These are phyloP conservation scores for Eustoma russellianum DNA, from an alignment of 257 asterid species.

Conservation along the genomic window DNA sequence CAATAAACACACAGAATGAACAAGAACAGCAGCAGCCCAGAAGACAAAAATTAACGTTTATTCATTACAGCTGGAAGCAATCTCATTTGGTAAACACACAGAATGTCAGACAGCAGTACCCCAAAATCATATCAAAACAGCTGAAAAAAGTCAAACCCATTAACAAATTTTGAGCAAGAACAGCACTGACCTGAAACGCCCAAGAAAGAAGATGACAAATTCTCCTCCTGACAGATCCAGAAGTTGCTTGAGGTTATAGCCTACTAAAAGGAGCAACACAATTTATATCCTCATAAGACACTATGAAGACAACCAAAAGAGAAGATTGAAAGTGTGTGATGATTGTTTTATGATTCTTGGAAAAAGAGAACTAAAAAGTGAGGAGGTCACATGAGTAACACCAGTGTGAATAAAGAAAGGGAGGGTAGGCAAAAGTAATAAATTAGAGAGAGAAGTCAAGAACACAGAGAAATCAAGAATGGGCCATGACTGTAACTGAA, in stretches of 20 bases:
- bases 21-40: constrained; percentile 20
- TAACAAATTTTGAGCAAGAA: constrained; percentile 1
- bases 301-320: constrained; percentile 15
- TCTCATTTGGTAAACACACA: background rate
- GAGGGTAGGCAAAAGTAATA: constrained; percentile 14
- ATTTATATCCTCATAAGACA: constrained; percentile 8
- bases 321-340: constrained; percentile 9
- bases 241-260: constrained; percentile 3
- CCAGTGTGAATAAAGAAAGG: constrained; percentile 8
- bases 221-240: constrained; percentile 31
- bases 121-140: constrained; percentile 10
- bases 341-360: background rate
- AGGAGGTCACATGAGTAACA: constrained; percentile 14
- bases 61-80: background rate
- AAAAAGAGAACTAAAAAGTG: background rate
- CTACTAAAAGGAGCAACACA: background rate
- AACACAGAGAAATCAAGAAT: background rate
- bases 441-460: no score
- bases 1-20: constrained; percentile 9
- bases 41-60: constrained; percentile 23
- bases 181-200: constrained; percentile 6
- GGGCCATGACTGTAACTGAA: constrained; percentile 11
- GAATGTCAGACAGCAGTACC: constrained; percentile 13
- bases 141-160: constrained; percentile 7
- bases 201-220: constrained; percentile 3